Conservation (phyloP, 768 basidiomycete species). For the Suillus fuscotomentosus region DNA sequence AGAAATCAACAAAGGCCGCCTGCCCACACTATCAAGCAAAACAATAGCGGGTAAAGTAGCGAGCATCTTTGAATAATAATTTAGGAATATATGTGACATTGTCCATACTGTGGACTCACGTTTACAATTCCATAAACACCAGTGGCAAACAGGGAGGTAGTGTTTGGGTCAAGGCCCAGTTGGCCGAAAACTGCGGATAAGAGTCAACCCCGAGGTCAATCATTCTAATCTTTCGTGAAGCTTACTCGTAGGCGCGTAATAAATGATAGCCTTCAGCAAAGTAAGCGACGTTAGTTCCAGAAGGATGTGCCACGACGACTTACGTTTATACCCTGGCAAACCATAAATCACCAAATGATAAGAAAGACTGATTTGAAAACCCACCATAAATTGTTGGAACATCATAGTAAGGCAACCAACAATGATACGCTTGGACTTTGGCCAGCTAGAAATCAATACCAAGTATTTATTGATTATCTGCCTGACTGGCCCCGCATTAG, state of each 20-base stretch:
- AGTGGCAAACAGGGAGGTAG: constrained; percentile 40
- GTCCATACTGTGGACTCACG: constrained; percentile 6
- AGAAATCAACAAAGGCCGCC: constrained; percentile 38
- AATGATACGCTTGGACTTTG: constrained; percentile 31
- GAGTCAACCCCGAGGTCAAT: constrained; percentile 1
- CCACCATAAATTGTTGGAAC: constrained; percentile 33
- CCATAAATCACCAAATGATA: not conserved
- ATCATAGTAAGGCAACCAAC: constrained; percentile 34
- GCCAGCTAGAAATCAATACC: constrained; percentile 28
- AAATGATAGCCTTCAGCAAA: constrained; percentile 26
- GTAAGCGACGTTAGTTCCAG: constrained; percentile 1
- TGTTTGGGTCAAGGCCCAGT: constrained; percentile 39
- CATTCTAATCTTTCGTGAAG: too few species aligned
- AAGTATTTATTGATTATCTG: constrained; percentile 24
- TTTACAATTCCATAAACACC: constrained; percentile 42
- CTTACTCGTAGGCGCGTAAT: constrained; percentile 17
- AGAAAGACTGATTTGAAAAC: constrained; percentile 3
- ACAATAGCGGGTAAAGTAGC: constrained; percentile 37
- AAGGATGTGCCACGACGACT: constrained; percentile 11
- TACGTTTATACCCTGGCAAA: constrained; percentile 28
- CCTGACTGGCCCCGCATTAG: constrained; percentile 21
- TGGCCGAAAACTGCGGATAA: constrained; percentile 37
- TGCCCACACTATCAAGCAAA: constrained; percentile 38
- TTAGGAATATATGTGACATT: not conserved
- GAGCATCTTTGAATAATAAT: constrained; percentile 22